Base-by-base conservation (phyloP, 2,329 filamentous ascomycete genomes). In the Alternaria sp. region DNA sequence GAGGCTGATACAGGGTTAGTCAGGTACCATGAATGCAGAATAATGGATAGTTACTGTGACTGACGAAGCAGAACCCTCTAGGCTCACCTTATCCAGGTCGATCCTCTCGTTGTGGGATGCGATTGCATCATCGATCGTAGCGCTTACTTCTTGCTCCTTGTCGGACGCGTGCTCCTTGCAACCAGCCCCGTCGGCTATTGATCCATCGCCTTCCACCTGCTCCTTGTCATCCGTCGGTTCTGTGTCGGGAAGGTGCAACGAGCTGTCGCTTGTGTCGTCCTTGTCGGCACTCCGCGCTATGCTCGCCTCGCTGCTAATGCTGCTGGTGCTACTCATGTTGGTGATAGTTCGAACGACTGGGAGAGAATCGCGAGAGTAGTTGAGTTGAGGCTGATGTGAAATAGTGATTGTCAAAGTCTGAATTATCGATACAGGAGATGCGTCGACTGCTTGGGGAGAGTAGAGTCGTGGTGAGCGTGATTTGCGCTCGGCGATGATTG, bases 401-500 rank as follows among this genome's bases (percentile, higher is more conserved):
- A 2, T 26, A 26, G 8, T 19, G 55, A 57, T 50, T 25, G 21
- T 17, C 30, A 19, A 21, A 50, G 28, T 21, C 21, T 40, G 28
- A 19, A 4, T n/a, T 36, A 15, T 30, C 36, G 9, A 25, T 12
- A 25, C 32, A 23, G 12, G 30, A 19, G 28, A 30, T 43, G 54
- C 28, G 30, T 25, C n/a, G 53, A n/a, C 10, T 23, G 30, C 21
- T 15, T 9, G 32, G 32, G 21, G n/a, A 23, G n/a, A 28, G 17
- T 45, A 46, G 12, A 47, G 46, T 25, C 17, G 12, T 51, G 26
- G 25, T 61, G 52, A 40, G 26, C 36, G 49, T 52, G 49, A 36
- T 52, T 52, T 52, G 49, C 49, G 44, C 25, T 46, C 4, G 13
- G 25, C 43, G 32, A 11, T 52, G 55, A 53, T 58, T 62, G 59